These are phyloP conservation scores for Cytospora chrysosperma DNA, from an alignment of 2,329 filamentous ascomycete species.

Conservation along the genomic window DNA sequence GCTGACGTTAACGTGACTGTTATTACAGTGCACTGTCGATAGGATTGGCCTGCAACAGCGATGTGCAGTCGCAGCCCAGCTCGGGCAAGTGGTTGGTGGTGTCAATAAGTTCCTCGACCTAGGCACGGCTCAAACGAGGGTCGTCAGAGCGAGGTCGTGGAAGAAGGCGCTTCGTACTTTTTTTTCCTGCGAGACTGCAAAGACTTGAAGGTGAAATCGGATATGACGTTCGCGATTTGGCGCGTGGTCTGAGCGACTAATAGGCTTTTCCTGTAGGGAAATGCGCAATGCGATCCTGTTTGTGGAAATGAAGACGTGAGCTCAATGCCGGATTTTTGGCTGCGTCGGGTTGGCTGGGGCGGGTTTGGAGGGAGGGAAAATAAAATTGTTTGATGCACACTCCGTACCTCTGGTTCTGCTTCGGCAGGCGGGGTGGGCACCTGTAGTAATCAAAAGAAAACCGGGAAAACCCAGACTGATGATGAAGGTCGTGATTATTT, in stretches of 20 bases:
- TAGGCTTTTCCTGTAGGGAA: conserved; percentile 1
- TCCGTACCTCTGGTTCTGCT: neutral
- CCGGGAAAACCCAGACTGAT: neutral
- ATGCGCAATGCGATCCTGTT: neutral
- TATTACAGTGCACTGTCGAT: conserved; percentile 13
- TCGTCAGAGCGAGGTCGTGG: conserved; percentile 16
- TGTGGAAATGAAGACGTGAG: neutral
- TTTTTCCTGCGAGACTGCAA: conserved; percentile 11
- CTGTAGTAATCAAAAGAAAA: neutral
- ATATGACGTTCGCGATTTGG: neutral
- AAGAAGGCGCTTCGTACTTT: conserved; percentile 8
- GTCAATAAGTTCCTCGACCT: conserved; percentile 20
- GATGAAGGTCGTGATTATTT: neutral
- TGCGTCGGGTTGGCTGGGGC: neutral
- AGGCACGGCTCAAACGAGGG: conserved; percentile 21
- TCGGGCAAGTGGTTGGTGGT: conserved; percentile 14
- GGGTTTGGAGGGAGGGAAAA: neutral
- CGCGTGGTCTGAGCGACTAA: conserved; percentile 10
- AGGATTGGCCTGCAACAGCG: conserved; percentile 19
- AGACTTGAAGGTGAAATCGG: neutral
- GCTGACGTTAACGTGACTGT: conserved; percentile 14
- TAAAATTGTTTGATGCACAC: neutral
- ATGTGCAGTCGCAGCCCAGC: conserved; percentile 19
- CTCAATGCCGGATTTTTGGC: neutral
- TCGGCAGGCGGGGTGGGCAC: neutral